phyloP scores from a whole-genome alignment of 225 moss, liverwort and hornwort species.

The Physcomitrium patens region DNA sequence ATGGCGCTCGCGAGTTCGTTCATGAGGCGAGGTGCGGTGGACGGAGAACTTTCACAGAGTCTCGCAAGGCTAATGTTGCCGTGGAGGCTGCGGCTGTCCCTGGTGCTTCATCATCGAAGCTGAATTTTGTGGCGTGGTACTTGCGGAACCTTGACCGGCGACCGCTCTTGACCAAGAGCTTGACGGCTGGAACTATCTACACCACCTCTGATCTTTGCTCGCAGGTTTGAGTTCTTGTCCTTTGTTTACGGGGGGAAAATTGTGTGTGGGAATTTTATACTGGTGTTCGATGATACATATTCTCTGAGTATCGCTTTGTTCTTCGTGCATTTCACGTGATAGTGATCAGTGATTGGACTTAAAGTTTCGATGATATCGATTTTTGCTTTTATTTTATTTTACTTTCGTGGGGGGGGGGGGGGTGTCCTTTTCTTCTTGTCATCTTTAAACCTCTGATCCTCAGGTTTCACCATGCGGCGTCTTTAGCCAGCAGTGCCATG shows the following conservation, averaged over 20 bases:
- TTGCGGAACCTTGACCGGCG: slow-evolving; percentile 58
- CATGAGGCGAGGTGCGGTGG: slow-evolving; percentile 37
- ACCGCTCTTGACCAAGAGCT: slow-evolving; percentile 62
- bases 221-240: slow-evolving; percentile 43
- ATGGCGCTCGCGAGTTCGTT: slow-evolving; percentile 34
- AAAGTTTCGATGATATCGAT: too few species aligned
- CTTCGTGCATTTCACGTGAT: too few species aligned
- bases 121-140: slow-evolving; percentile 61
- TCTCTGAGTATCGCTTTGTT: too few species aligned
- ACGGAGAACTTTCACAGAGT: slow-evolving; percentile 44
- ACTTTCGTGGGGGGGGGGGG: too few species aligned
- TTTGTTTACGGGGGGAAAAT: background rate
- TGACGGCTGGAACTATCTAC: slow-evolving; percentile 70
- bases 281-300: too few species aligned
- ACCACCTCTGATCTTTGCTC: slow-evolving; percentile 62
- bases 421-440: too few species aligned
- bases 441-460: too few species aligned
- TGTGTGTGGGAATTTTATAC: background rate
- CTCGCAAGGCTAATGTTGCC: slow-evolving; percentile 45
- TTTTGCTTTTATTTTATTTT: too few species aligned
- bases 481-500: too few species aligned
- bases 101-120: slow-evolving; percentile 31
- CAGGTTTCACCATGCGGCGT: too few species aligned
- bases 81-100: slow-evolving; percentile 45
- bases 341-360: too few species aligned